Evolutionary conservation across 371 early-diverging fungal genomes (phyloP), one percentile per base, ranked within the genome.

Genomic region (Synchytrium microbalum): DNA sequence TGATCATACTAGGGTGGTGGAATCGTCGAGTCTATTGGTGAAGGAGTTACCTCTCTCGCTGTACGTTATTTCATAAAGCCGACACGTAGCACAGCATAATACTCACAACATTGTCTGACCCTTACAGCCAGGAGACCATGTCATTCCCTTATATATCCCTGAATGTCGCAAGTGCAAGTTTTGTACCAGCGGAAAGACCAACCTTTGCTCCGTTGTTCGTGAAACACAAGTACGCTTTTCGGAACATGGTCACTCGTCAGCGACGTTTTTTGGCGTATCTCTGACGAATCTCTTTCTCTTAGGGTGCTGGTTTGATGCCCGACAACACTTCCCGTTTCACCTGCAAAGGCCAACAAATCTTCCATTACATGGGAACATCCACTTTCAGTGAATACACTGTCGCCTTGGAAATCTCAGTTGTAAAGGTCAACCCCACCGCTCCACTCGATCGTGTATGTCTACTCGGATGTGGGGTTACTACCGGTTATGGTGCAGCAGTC

Each of bases 301-400:
- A 77, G 84, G 95, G 94, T 46, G 85, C 86, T 55, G 96, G 97
- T 59, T 76, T 91, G 72, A 95, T 96, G 97, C 95, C 95, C 58
- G 97, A 96, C 68, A 84, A 84, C 33, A 93, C 95, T 2, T 79
- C 85, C n/a, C 88, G 97, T 55, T 97, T 96, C 76, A 86, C 92
- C 29, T 90, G 93, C 85, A 88, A 87, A 61, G 96, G 95, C 14
- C 63, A 72, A 58, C 54, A 38, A 54, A 86, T 95, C 63, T 91
- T 86, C 75, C 97, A 96, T 71, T 95, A 90, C 76, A 96, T 96
- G 97, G 97, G 97, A 19, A 89, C 89, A 61, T 93, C 93, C 16
- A 93, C 97, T 3, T 96, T 96, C 71, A 85, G 88, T 65, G 92
- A 96, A 77, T 96, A 96, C 84, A 92, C 95, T 2, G 96, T 95